These are phyloP conservation scores for Rubroboletus pulcherrimus DNA, from an alignment of 768 basidiomycete species.

Conservation along the genomic window DNA sequence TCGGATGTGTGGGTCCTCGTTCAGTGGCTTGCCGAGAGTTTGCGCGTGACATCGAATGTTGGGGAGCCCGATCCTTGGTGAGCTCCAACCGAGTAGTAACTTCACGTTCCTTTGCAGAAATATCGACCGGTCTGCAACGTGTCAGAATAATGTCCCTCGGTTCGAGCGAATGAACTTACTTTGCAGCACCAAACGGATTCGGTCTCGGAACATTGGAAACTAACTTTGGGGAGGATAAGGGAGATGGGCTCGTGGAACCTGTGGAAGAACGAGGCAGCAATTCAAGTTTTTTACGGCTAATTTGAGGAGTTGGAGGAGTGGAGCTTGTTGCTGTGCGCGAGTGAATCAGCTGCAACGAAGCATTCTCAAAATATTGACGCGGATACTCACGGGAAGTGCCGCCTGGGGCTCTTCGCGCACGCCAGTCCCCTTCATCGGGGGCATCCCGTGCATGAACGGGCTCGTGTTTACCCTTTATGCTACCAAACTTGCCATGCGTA, in stretches of 20 bases:
- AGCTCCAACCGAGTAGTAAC: conserved; percentile 60
- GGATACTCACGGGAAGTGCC: conserved; percentile 61
- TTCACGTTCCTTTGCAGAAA: conserved; percentile 69
- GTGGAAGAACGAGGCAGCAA: conserved; percentile 75
- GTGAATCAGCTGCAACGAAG: conserved; percentile 9
- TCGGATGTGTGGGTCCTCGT: conserved; percentile 32
- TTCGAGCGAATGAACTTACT: conserved; percentile 39
- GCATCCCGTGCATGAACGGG: conserved; percentile 49
- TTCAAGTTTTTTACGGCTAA: conserved; percentile 77
- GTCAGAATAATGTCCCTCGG: conserved; percentile 8
- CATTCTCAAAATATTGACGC: conserved; percentile 20
- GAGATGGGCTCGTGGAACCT: conserved; percentile 65
- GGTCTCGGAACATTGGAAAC: conserved; percentile 46
- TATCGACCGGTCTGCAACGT: conserved; percentile 75
- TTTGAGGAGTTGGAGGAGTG: conserved; percentile 78
- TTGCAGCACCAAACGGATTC: conserved; percentile 88
- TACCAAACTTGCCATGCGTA: conserved; percentile 41
- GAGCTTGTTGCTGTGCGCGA: conserved; percentile 54
- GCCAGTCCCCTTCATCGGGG: conserved; percentile 72
- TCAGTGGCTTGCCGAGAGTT: conserved; percentile 47
- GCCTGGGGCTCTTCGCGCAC: conserved; percentile 43
- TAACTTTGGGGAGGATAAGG: conserved; percentile 77
- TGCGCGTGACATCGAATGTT: conserved; percentile 47
- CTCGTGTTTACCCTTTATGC: conserved; percentile 49
- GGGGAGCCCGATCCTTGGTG: conserved; percentile 32